Conservation (phyloP, 495 filamentous ascomycete species). For the Cenococcum geophilum region DNA sequence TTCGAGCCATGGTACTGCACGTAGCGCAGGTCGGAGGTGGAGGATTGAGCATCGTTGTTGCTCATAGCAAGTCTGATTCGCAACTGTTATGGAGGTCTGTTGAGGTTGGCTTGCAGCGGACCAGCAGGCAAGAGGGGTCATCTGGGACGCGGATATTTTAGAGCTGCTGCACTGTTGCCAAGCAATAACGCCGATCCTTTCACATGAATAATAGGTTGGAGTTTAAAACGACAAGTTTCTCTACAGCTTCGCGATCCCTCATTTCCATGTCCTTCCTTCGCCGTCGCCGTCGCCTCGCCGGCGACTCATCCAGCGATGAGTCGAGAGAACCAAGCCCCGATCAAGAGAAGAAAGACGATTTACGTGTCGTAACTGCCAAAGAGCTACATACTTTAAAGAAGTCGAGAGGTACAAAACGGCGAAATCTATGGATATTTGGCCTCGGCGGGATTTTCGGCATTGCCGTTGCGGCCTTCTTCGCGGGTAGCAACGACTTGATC, state of each 20-base stretch:
- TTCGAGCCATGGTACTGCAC: constrained; percentile 73
- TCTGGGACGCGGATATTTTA: not conserved
- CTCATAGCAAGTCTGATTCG: constrained; percentile 19
- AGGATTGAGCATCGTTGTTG: constrained; percentile 10
- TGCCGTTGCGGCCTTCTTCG: constrained; percentile 74
- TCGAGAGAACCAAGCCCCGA: constrained; percentile 22
- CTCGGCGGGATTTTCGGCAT: constrained; percentile 81
- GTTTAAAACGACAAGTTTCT: constrained; percentile 1
- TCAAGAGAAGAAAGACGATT: constrained; percentile 22
- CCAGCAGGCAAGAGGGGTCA: not conserved
- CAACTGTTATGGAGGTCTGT: not conserved
- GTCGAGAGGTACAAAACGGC: constrained; percentile 40
- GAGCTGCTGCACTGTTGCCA: not conserved
- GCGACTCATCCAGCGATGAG: constrained; percentile 6
- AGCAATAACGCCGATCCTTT: constrained; percentile 23
- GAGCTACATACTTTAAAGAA: constrained; percentile 37
- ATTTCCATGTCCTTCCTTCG: constrained; percentile 35
- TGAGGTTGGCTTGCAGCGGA: not conserved
- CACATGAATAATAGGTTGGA: constrained; percentile 9
- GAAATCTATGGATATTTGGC: constrained; percentile 71
- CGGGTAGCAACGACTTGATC: constrained; percentile 74
- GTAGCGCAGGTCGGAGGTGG: constrained; percentile 56
- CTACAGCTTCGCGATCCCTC: not conserved
- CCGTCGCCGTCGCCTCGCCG: constrained; percentile 34
- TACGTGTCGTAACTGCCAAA: constrained; percentile 32